phyloP scores from a whole-genome alignment of 2,329 filamentous ascomycete genomes.

The Cercospora sojina region DNA sequence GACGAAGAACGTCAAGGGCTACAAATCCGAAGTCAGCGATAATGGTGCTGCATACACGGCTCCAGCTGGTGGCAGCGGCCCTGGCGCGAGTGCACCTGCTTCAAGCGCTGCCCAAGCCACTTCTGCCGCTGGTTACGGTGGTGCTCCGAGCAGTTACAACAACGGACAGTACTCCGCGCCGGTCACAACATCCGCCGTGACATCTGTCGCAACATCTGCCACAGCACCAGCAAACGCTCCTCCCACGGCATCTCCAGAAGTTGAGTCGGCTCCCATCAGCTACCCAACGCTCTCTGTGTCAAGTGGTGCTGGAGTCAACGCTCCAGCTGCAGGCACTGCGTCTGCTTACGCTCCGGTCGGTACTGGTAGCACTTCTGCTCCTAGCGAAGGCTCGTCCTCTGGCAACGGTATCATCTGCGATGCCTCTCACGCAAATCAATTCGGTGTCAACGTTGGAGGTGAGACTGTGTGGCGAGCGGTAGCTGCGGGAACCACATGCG shows the following conservation, averaged over 20 bases:
- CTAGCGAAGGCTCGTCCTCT: background rate
- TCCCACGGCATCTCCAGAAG: background rate
- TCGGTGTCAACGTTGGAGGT: slow-evolving; percentile 48
- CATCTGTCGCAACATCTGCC: slow-evolving; percentile 8
- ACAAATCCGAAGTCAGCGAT: slow-evolving; percentile 4
- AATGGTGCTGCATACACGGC: slow-evolving; percentile 10
- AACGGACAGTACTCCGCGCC: slow-evolving; percentile 6
- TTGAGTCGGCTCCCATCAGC: background rate
- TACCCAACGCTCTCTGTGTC: slow-evolving; percentile 11
- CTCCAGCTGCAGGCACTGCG: slow-evolving; percentile 9
- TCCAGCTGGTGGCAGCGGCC: slow-evolving; percentile 2
- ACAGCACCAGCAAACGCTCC: background rate
- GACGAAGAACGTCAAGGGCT: slow-evolving; percentile 12
- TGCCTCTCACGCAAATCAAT: slow-evolving; percentile 34
- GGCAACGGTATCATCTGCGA: slow-evolving; percentile 9
- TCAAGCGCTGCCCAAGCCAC: slow-evolving; percentile 18
- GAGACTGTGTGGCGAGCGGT: slow-evolving; percentile 44
- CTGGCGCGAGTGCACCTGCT: background rate
- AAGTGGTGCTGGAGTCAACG: slow-evolving; percentile 17
- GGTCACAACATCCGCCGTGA: slow-evolving; percentile 6
- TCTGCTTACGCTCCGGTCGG: slow-evolving; percentile 16
- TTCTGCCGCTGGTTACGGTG: slow-evolving; percentile 18
- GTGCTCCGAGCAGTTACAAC: background rate
- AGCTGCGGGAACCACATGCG: slow-evolving; percentile 43
- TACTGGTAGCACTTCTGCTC: slow-evolving; percentile 11